These are phyloP conservation scores for Corymbia calophylla DNA, from an alignment of 441 rosid species.

Conservation along the genomic window DNA sequence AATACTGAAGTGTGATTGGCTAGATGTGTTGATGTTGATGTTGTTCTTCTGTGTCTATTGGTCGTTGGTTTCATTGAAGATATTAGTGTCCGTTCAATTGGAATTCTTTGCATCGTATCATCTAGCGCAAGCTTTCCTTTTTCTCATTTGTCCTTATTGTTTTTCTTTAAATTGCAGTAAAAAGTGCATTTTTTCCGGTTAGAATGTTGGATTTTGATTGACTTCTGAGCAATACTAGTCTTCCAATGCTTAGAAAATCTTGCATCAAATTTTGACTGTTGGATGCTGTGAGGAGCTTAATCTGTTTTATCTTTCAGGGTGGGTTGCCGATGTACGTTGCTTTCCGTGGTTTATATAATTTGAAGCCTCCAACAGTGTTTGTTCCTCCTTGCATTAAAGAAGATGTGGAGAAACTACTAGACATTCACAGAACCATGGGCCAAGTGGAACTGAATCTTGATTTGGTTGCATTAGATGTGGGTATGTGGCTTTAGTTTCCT, in stretches of 20 bases:
- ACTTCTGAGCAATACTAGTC: not conserved
- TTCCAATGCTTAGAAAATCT: not conserved
- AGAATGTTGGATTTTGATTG: not conserved
- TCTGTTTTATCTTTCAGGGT: slow-evolving; percentile 36
- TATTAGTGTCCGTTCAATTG: not conserved
- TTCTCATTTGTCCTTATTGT: not conserved
- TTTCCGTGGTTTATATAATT: slow-evolving; percentile 77
- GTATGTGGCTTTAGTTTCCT: slow-evolving; percentile 28
- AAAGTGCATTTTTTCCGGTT: not conserved
- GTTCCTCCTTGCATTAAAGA: slow-evolving; percentile 79
- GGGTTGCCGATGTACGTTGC: slow-evolving; percentile 93
- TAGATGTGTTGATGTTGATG: not conserved
- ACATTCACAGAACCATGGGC: slow-evolving; percentile 12
- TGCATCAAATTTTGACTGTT: not conserved
- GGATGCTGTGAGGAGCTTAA: not conserved
- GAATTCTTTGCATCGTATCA: not conserved
- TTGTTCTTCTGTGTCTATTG: not conserved
- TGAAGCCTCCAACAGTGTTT: slow-evolving; percentile 83
- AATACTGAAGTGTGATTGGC: not conserved
- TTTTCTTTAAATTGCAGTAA: not conserved
- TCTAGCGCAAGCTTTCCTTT: not conserved
- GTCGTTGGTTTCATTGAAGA: not conserved
- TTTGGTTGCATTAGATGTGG: slow-evolving; percentile 70
- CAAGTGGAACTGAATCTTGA: slow-evolving; percentile 77
- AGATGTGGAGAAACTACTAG: slow-evolving; percentile 61